Evolutionary conservation across 331 rosid genomes (phyloP), one percentile per base, ranked within the genome.

Genomic region (Pyrus hybrid): DNA sequence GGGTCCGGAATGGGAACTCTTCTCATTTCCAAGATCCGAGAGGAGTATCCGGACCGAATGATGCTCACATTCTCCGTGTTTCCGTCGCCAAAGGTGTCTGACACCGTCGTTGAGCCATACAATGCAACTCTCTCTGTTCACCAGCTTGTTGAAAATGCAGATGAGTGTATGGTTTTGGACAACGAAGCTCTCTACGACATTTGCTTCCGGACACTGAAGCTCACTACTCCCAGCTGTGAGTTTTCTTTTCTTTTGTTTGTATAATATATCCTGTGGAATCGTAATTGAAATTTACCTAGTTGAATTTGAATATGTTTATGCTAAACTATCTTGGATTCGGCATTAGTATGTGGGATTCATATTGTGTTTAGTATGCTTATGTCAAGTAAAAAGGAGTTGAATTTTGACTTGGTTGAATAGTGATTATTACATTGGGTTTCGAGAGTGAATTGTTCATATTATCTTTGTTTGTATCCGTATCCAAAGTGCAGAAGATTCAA

Each of bases 1-100:
- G 97, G 97, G 25, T 92, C 97, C 3, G 97, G 97, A 61, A 92
- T 90, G 97, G 96, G 97, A 45, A 92, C 97, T 0, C 96, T 92
- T 30, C 84, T 92, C 37, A 92, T 92, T 32, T 92, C 97, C 8
- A 92, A 92, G 83, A 92, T 92, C 73, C 79, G 97, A 73, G 97
- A 92, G 75, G 97, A 92, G 33, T 92, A 92, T 68, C 97, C 97
- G 0, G 97, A 90, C 45, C 71, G 97, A 20, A 92, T 92, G 97
- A 92, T 92, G 97, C 96, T 92, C 21, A 90, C 97, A 0, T 92
- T 92, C 83, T 92, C 96, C 0, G 97, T 92, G 10, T 37, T 37
- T 37, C 45, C 45, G 13, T 37, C 45, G 13, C 45, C 45, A 9
- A 37, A 37, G 45, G 45, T 92, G 0, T 92, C 97, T 1, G 97